A percentile compares a stretch with the other conserved stretches of the same genome.
These are phyloP conservation scores for Athelia sp. DNA, from an alignment of 1,284 basidiomycete genomes.

Conservation along the genomic window DNA sequence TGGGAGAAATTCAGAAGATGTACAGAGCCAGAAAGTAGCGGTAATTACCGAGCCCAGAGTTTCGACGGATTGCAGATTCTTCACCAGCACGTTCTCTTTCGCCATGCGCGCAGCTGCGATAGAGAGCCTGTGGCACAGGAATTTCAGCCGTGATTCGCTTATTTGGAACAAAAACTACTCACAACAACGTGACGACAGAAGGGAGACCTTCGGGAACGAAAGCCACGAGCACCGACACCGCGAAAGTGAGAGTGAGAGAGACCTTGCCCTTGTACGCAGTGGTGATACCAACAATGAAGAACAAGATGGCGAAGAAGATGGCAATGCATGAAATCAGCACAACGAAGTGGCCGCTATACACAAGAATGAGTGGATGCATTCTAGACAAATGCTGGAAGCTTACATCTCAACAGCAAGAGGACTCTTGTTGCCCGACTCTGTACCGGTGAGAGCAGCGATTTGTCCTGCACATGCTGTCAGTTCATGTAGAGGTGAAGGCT, in stretches of 20 bases:
- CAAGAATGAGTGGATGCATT: constrained; percentile 1
- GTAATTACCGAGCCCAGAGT: constrained; percentile 49
- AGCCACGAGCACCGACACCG: constrained; percentile 68
- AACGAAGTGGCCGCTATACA: constrained; percentile 49
- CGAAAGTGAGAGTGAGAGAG: constrained; percentile 59
- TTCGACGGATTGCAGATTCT: constrained; percentile 67
- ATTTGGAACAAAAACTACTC: constrained; percentile 5
- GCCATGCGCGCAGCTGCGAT: constrained; percentile 74
- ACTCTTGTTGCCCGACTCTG: constrained; percentile 58
- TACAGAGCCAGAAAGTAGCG: constrained; percentile 8
- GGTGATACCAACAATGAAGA: constrained; percentile 62
- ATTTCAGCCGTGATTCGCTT: neutral
- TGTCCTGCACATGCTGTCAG: constrained; percentile 33
- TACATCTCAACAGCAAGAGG: constrained; percentile 65
- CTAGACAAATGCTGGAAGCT: constrained; percentile 12
- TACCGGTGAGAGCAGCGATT: constrained; percentile 60
- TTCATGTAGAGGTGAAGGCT: neutral
- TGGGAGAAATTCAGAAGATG: constrained; percentile 17
- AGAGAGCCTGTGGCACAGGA: constrained; percentile 35
- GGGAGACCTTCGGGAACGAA: constrained; percentile 69
- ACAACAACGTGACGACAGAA: constrained; percentile 63
- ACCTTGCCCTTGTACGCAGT: constrained; percentile 61
- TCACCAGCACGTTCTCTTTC: constrained; percentile 65
- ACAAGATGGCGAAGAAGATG: constrained; percentile 55
- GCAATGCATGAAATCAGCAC: constrained; percentile 56